Evolutionary conservation across 2,329 filamentous ascomycete species (phyloP).

Genomic region (Bipolaris zeicola): DNA sequence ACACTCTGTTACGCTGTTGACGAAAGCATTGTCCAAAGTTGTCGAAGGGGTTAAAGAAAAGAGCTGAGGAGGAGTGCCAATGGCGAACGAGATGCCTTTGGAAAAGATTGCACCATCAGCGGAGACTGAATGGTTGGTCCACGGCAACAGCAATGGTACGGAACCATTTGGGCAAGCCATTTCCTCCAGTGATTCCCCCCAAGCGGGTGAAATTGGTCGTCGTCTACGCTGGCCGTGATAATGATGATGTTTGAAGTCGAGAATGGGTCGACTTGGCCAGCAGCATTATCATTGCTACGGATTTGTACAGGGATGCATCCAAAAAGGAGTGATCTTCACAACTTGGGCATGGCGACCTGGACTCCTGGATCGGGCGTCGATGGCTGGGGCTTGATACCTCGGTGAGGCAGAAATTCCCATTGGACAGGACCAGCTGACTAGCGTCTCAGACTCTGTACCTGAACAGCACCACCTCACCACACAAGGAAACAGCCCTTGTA

Average conservation of each 20-base stretch:
- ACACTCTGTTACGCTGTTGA: slow-evolving; percentile 23
- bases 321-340: slow-evolving; percentile 14
- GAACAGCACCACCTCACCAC: background rate
- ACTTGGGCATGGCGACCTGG: slow-evolving; percentile 13
- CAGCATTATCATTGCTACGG: slow-evolving; percentile 7
- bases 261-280: background rate
- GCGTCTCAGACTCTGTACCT: slow-evolving; percentile 8
- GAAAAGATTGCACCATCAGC: slow-evolving; percentile 18
- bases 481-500: background rate
- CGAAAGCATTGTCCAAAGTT: slow-evolving; percentile 20
- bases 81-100: slow-evolving; percentile 22
- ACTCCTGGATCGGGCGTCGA: slow-evolving; percentile 15
- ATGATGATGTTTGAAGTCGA: background rate
- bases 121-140: slow-evolving; percentile 25
- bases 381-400: slow-evolving; percentile 1
- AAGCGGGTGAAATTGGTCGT: background rate
- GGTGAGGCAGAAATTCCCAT: slow-evolving; percentile 4
- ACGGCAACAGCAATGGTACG: slow-evolving; percentile 22
- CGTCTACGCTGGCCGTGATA: background rate
- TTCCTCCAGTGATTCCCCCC: slow-evolving; percentile 1
- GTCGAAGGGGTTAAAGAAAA: slow-evolving; percentile 27
- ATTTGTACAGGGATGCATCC: slow-evolving; percentile 8
- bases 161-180: slow-evolving; percentile 27
- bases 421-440: background rate
- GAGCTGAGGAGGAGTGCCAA: slow-evolving; percentile 23